These are phyloP conservation scores for Skeletonema grethae DNA, from an alignment of 108 stramenopile species.

Conservation along the genomic window DNA sequence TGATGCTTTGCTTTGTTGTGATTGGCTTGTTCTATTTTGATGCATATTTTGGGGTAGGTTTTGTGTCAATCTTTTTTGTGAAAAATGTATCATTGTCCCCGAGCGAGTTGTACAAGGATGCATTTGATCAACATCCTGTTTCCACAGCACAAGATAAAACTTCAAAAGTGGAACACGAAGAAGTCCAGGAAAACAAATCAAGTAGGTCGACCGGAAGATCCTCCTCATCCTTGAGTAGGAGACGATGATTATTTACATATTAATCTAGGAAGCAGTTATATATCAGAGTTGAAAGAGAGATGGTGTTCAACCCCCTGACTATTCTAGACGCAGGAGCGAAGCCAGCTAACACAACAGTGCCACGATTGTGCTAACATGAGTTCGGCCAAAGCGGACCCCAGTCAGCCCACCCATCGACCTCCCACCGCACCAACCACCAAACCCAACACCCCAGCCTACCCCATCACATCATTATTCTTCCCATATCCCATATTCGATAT, in stretches of 20 bases:
- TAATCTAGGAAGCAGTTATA: too few species aligned
- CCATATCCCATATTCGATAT: too few species aligned
- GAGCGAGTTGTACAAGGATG: conserved; percentile 26
- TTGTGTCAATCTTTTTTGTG: conserved; percentile 35
- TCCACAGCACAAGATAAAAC: background rate
- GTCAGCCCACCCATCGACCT: too few species aligned
- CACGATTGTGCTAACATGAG: too few species aligned
- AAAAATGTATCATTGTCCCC: conserved; percentile 15
- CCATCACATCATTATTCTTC: too few species aligned
- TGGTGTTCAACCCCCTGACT: too few species aligned
- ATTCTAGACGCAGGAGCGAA: too few species aligned
- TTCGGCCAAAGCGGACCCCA: too few species aligned
- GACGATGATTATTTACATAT: background rate
- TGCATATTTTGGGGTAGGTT: conserved; percentile 54
- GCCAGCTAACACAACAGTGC: too few species aligned
- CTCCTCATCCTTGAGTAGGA: conserved; percentile 1
- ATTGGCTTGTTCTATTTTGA: conserved; percentile 64
- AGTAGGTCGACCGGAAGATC: conserved; percentile 1
- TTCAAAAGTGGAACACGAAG: background rate
- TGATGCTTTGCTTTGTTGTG: conserved; percentile 43
- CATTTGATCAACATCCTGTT: conserved; percentile 11
- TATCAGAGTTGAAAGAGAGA: too few species aligned
- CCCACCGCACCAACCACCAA: too few species aligned
- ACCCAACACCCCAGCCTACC: too few species aligned
- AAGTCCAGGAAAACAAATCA: background rate